Evolutionary conservation across 148 eudicot species (phyloP), one percentile per base, ranked within the genome.

Genomic region (Rhododendron williamsianum): DNA sequence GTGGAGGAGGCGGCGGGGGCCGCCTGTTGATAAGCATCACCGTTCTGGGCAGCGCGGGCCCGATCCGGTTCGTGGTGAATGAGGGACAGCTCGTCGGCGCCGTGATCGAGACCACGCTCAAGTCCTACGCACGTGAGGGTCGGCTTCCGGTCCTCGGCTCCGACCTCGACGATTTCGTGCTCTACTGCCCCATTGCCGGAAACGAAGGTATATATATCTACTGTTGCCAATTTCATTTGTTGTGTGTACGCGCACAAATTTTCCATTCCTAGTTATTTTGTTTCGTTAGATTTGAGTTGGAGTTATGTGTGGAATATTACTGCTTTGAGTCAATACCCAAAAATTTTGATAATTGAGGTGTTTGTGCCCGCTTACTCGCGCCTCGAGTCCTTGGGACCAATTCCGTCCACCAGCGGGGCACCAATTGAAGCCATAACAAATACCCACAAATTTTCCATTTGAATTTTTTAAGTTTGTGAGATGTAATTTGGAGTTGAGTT

Each of bases 11-110:
- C 76, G 79, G 86, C 6, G 74, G 45, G 45, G 45, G 77, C 82
- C 86, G 88, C 51, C 33, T 85, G 6, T 51, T 92, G 86, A 86
- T 92, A 5, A 88, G 78, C 67, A 87, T 92, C 1, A 85, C 79
- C 11, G 92, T 92, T 3, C 46, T 91, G 13, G 94, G 94, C 8
- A 92, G 94, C 79, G 89, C 94, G 1, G 94, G 94, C 6, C 92
- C 94, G 19, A 76, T 92, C 2, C 84, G 91, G 16, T 89, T 91
- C 38, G 69, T 92, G 35, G 92, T 89, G 16, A 86, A 84, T 4
- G 94, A 91, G 23, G 89, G 84, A 12, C 91, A 91, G 58, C 36
- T 81, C 1, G 92, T 91, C 2, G 74, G 76, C 5, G 58, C 82
- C 1, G 88, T 92, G 23, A 90, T 91, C 18, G 86, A 81, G 30